Conservation (phyloP, 805 yeast species). For the Candida golubevii region DNA sequence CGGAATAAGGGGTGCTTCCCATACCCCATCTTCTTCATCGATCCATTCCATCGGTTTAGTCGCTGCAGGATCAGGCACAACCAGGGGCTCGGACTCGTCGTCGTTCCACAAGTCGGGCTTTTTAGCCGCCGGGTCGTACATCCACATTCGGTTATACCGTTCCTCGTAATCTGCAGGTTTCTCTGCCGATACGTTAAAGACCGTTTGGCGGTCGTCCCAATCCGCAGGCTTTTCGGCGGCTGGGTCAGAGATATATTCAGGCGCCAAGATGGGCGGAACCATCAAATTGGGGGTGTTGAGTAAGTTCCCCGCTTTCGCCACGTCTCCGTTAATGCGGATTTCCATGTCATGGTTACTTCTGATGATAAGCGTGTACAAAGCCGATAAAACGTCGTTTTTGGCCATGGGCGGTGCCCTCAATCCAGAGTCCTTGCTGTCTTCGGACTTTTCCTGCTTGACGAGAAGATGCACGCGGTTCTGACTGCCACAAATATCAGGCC, state of each 20-base stretch:
- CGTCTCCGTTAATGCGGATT: conserved; percentile 77
- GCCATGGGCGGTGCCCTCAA: conserved; percentile 66
- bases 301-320: conserved; percentile 65
- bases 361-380: conserved; percentile 74
- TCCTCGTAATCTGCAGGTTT: conserved; percentile 90
- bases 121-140: conserved; percentile 61
- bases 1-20: conserved; percentile 64
- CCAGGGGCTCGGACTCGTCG: conserved; percentile 49
- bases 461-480: conserved; percentile 79
- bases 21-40: conserved; percentile 84
- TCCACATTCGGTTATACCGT: conserved; percentile 49
- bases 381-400: conserved; percentile 49
- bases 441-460: conserved; percentile 50
- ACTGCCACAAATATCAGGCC: conserved; percentile 88
- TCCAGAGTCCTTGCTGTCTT: conserved; percentile 64
- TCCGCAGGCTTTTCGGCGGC: conserved; percentile 66
- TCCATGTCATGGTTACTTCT: conserved; percentile 65
- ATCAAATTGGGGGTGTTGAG: conserved; percentile 48
- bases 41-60: conserved; percentile 77
- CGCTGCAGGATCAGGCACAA: conserved; percentile 65
- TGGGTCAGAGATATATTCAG: conserved; percentile 54
- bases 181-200: conserved; percentile 55
- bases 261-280: conserved; percentile 64
- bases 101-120: conserved; percentile 78
- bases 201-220: conserved; percentile 71